phyloP scores from a whole-genome alignment of 2,329 filamentous ascomycete species.

The Lachnellula cervina region DNA sequence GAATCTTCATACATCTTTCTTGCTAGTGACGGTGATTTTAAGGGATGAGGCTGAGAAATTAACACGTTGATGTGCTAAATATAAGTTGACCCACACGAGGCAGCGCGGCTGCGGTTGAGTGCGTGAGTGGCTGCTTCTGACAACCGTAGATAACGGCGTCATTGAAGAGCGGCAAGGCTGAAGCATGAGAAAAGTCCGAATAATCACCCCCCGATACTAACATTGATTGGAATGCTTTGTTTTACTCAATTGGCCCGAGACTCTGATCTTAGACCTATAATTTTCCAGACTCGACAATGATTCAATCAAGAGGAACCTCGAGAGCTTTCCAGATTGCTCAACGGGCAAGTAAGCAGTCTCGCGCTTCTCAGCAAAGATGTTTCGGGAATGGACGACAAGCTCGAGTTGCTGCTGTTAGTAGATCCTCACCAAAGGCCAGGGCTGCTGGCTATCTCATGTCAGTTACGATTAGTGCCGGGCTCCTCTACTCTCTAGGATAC shows the following conservation, averaged over 20 bases:
- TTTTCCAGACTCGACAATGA: slow-evolving; percentile 14
- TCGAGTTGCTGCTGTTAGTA: slow-evolving; percentile 14
- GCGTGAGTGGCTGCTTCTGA: not conserved
- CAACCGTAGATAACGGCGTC: not conserved
- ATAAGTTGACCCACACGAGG: not conserved
- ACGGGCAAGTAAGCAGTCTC: slow-evolving; percentile 12
- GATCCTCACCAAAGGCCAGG: slow-evolving; percentile 1
- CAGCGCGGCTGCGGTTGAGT: not conserved
- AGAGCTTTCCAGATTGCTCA: slow-evolving; percentile 12
- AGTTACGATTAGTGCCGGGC: slow-evolving; percentile 20
- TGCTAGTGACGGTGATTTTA: not conserved
- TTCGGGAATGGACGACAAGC: slow-evolving; percentile 15
- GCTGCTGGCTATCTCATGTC: slow-evolving; percentile 20
- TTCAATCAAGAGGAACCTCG: slow-evolving; percentile 15
- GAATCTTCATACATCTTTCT: slow-evolving; percentile 74
- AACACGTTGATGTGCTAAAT: not conserved
- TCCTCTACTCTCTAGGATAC: slow-evolving; percentile 24
- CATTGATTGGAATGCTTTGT: not conserved
- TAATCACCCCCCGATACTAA: no score
- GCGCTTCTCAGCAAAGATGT: slow-evolving; percentile 17
- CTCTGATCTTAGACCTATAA: not conserved
- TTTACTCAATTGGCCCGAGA: not conserved
- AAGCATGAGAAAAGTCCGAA: not conserved
- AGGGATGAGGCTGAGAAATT: slow-evolving; percentile 11
- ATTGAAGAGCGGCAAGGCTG: slow-evolving; percentile 20